These are phyloP conservation scores for Heterobasidion annosum DNA, from an alignment of 1,284 basidiomycete genomes.

Conservation along the genomic window DNA sequence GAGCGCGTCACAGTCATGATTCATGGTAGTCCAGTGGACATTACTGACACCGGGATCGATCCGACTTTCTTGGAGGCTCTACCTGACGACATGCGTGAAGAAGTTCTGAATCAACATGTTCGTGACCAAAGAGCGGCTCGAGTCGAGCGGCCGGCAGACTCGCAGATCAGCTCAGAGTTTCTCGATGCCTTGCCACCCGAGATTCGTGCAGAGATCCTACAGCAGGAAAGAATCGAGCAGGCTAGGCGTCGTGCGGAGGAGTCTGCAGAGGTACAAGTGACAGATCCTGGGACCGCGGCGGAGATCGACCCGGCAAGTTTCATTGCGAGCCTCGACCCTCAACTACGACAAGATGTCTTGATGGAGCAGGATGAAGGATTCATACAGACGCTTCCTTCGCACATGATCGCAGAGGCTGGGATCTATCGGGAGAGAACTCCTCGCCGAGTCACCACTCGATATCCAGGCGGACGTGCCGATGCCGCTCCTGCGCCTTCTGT, in stretches of 20 bases:
- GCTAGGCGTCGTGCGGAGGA: constrained; percentile 50
- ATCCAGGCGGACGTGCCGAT: constrained; percentile 3
- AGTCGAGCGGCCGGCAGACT: constrained; percentile 66
- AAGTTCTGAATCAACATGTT: constrained; percentile 96
- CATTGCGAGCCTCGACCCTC: constrained; percentile 81
- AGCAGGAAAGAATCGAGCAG: constrained; percentile 85
- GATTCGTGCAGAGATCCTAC: constrained; percentile 93
- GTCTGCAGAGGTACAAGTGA: constrained; percentile 18
- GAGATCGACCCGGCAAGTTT: constrained; percentile 85
- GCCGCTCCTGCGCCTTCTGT: constrained; percentile 20
- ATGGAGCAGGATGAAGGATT: constrained; percentile 82
- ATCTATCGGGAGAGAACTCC: constrained; percentile 46
- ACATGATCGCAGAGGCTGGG: constrained; percentile 78
- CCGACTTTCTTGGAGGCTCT: constrained; percentile 96
- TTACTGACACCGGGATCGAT: constrained; percentile 98
- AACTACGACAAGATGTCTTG: constrained; percentile 78
- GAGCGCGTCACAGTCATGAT: constrained; percentile 80
- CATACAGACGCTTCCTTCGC: constrained; percentile 70
- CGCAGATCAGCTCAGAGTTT: constrained; percentile 92
- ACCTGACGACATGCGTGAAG: constrained; percentile 98
- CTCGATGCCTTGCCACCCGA: constrained; percentile 94
- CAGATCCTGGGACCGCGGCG: constrained; percentile 37
- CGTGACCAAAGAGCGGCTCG: constrained; percentile 80
- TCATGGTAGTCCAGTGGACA: constrained; percentile 92
- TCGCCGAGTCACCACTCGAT: constrained; percentile 18